These are phyloP conservation scores for Penicillium cataractarum DNA, from an alignment of 495 filamentous ascomycete genomes.

Conservation along the genomic window DNA sequence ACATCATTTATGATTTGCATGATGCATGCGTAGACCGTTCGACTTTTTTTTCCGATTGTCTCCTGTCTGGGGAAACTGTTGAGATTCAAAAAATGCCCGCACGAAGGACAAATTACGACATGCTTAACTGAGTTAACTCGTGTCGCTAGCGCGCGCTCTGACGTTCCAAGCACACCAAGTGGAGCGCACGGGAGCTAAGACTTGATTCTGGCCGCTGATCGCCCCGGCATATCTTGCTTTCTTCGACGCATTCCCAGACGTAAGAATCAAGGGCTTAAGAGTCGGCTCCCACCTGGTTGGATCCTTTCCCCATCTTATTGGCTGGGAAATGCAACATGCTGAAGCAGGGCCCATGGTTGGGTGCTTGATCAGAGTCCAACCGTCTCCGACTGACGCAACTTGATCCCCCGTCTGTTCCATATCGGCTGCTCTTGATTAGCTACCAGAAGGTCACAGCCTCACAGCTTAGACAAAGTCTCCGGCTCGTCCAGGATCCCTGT, in stretches of 20 bases:
- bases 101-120: not conserved
- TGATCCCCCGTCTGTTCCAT: slow-evolving; percentile 6
- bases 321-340: not conserved
- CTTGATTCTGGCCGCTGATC: slow-evolving; percentile 31
- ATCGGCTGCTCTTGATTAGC: slow-evolving; percentile 18
- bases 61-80: not conserved
- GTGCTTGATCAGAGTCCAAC: slow-evolving; percentile 15
- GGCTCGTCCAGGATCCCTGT: slow-evolving; percentile 5
- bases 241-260: slow-evolving; percentile 17
- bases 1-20: no score
- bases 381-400: slow-evolving; percentile 28
- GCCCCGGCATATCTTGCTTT: slow-evolving; percentile 25
- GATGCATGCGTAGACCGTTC: not conserved
- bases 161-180: slow-evolving; percentile 16
- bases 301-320: slow-evolving; percentile 16
- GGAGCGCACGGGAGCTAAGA: slow-evolving; percentile 28
- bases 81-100: not conserved
- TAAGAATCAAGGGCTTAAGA: slow-evolving; percentile 16
- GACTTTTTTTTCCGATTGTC: not conserved
- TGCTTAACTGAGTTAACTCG: slow-evolving; percentile 1
- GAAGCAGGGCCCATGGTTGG: slow-evolving; percentile 23
- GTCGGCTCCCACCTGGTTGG: slow-evolving; percentile 9
- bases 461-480: not conserved
- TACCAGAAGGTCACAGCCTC: not conserved
- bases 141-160: slow-evolving; percentile 1